These are phyloP conservation scores for Rhizophagus prolifer DNA, from an alignment of 192 early-diverging fungal genomes.

Conservation along the genomic window DNA sequence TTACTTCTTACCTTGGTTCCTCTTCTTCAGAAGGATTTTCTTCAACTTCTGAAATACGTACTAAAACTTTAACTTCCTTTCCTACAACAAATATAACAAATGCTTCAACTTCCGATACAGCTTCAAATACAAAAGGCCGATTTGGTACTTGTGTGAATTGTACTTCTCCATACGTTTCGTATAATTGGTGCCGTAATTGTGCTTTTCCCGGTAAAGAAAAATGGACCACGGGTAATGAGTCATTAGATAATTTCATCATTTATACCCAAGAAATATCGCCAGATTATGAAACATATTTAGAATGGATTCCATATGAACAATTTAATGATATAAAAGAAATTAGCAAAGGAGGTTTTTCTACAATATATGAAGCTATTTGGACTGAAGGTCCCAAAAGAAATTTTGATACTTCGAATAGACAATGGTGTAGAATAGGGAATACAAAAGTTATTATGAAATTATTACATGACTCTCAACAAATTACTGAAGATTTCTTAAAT, in stretches of 20 bases:
- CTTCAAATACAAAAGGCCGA: not conserved
- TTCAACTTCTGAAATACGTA: not conserved
- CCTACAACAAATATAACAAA: not conserved
- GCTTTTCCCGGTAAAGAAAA: not conserved
- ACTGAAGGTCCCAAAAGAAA: not conserved
- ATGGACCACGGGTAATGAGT: not conserved
- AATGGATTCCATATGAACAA: not conserved
- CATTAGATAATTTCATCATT: not conserved
- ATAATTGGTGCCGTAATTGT: not conserved
- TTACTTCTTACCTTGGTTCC: not conserved
- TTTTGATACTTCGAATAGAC: not conserved
- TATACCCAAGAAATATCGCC: not conserved
- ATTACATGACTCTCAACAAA: not conserved
- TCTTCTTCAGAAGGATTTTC: not conserved
- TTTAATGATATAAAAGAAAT: conserved; percentile 2
- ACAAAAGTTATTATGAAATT: not conserved
- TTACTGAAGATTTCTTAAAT: not conserved
- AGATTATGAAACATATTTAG: not conserved
- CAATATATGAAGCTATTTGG: conserved; percentile 2
- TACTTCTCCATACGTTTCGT: not conserved
- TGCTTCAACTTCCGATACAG: not conserved
- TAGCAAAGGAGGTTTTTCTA: not conserved
- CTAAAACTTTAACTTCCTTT: not conserved
- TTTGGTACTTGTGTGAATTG: not conserved
- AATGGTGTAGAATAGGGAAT: not conserved